These are phyloP conservation scores for Ogataea ganodermae DNA, from an alignment of 805 yeast genomes.

Conservation along the genomic window DNA sequence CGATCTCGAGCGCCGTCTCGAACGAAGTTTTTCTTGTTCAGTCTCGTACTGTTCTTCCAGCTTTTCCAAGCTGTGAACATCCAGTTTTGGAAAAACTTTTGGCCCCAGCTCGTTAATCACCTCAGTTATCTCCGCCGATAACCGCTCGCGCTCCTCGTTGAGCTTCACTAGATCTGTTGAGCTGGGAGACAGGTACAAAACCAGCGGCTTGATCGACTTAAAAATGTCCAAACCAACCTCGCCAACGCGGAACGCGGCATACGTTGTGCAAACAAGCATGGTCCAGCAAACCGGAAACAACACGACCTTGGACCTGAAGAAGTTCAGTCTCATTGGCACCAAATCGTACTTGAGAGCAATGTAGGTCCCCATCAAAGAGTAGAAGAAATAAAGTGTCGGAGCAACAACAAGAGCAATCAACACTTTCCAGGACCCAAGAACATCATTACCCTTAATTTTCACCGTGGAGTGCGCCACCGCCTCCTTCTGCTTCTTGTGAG, in stretches of 20 bases:
- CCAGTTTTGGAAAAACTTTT: conserved; percentile 78
- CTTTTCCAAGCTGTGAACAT: conserved; percentile 20
- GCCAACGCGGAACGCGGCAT: conserved; percentile 85
- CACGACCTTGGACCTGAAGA: conserved; percentile 15
- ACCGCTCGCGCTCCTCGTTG: conserved; percentile 57
- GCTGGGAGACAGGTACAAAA: conserved; percentile 52
- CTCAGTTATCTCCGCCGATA: conserved; percentile 76
- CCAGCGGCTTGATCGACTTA: conserved; percentile 80
- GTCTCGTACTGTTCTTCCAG: conserved; percentile 28
- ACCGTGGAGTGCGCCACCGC: conserved; percentile 89
- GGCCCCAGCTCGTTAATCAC: conserved; percentile 83
- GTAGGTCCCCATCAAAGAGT: conserved; percentile 60
- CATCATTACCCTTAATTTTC: conserved; percentile 88
- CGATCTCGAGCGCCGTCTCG: conserved; percentile 17
- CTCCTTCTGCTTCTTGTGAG: conserved; percentile 66
- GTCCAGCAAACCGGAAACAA: conserved; percentile 57
- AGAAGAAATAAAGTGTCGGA: conserved; percentile 77
- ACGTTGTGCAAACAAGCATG: conserved; percentile 72
- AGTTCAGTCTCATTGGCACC: conserved; percentile 16
- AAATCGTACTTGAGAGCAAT: conserved; percentile 23
- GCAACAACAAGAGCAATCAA: conserved; percentile 84
- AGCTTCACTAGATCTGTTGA: conserved; percentile 58
- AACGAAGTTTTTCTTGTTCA: conserved; percentile 16
- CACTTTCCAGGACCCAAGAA: conserved; percentile 95
- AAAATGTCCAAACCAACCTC: conserved; percentile 91